phyloP scores from a whole-genome alignment of 768 basidiomycete genomes.

The Termitomyces sp. region DNA sequence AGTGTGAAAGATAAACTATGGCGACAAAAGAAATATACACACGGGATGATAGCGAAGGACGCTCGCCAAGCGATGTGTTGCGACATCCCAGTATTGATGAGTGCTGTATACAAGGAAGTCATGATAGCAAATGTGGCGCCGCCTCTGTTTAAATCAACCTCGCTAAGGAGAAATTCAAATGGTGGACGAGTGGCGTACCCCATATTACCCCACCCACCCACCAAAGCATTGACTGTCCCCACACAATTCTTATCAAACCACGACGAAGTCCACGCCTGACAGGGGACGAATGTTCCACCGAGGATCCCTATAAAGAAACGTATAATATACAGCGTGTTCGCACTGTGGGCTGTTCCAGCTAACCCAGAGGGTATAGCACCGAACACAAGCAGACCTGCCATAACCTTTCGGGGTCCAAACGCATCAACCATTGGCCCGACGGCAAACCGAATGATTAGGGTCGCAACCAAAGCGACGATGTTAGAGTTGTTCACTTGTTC shows the following conservation, averaged over 20 bases:
- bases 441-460: constrained; percentile 40
- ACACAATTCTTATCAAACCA: constrained; percentile 50
- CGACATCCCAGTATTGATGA: constrained; percentile 29
- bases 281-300: constrained; percentile 56
- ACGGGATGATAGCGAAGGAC: constrained; percentile 51
- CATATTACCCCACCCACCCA: constrained; percentile 50
- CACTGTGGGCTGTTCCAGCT: constrained; percentile 42
- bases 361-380: constrained; percentile 57
- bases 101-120: constrained; percentile 41
- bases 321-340: constrained; percentile 17
- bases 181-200: constrained; percentile 18
- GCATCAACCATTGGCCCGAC: constrained; percentile 47
- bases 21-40: constrained; percentile 2
- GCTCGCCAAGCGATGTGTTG: constrained; percentile 46
- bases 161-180: neutral
- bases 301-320: constrained; percentile 59
- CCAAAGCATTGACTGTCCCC: constrained; percentile 45
- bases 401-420: constrained; percentile 48
- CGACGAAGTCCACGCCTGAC: constrained; percentile 54
- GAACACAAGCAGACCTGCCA: constrained; percentile 46
- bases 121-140: constrained; percentile 54
- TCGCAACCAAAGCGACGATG: constrained; percentile 39
- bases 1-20: neutral
- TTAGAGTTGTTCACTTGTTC: constrained; percentile 48
- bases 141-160: constrained; percentile 17